Evolutionary conservation across 495 filamentous ascomycete genomes (phyloP).

Genomic region (Melanomma pulvis-pyrius): DNA sequence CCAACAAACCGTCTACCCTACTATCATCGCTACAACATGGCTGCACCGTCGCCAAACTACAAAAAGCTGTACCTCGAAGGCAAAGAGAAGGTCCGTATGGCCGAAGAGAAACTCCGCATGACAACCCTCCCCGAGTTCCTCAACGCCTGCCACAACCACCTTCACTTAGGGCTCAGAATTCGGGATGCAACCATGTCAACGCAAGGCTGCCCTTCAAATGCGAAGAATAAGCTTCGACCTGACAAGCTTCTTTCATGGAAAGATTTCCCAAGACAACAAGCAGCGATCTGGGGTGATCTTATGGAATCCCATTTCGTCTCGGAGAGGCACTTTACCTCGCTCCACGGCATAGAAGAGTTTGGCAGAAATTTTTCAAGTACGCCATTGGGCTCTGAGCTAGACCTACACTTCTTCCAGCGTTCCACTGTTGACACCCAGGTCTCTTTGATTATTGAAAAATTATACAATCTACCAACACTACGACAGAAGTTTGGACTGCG

Average conservation of each 20-base stretch:
- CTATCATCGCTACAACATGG: no score
- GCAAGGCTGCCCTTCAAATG: constrained; percentile 31
- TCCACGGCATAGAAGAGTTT: constrained; percentile 22
- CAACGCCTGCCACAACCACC: constrained; percentile 32
- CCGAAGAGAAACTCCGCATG: constrained; percentile 31
- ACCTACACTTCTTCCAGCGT: no score
- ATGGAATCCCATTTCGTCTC: constrained; percentile 24
- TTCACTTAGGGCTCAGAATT: constrained; percentile 31
- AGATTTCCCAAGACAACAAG: constrained; percentile 27
- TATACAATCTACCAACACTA: not conserved
- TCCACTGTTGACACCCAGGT: no score
- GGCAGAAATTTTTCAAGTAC: no score
- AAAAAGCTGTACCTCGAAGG: no score
- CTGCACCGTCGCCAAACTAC: no score
- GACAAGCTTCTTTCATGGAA: constrained; percentile 22
- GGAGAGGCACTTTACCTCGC: constrained; percentile 31
- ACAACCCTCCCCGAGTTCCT: constrained; percentile 34
- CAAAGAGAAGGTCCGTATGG: not conserved
- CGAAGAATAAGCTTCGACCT: constrained; percentile 34
- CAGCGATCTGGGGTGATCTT: constrained; percentile 29
- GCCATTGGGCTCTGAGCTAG: no score
- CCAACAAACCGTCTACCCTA: no score
- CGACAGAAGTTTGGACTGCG: constrained; percentile 27
- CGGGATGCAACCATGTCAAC: constrained; percentile 26
- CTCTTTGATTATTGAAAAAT: no score